Percentiles rank a stretch among this genome's conserved stretches.
phyloP scores from a whole-genome alignment of 768 basidiomycete genomes.

The Suillus fuscotomentosus region DNA sequence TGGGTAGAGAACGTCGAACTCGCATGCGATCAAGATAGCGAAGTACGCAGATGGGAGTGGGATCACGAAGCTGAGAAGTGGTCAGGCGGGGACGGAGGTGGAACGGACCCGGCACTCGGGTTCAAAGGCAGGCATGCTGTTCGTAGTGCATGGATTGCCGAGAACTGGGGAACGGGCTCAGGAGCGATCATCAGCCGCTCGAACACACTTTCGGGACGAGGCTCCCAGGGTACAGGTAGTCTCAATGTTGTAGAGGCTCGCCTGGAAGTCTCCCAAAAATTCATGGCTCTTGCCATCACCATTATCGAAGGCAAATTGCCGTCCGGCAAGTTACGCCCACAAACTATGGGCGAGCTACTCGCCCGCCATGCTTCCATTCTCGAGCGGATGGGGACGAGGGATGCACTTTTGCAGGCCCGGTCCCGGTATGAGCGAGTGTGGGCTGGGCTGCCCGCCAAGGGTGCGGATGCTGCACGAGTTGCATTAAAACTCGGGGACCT shows the following conservation, averaged over 20 bases:
- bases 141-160: constrained; percentile 71
- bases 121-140: constrained; percentile 58
- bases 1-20: constrained; percentile 63
- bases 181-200: constrained; percentile 37
- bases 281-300: constrained; percentile 48
- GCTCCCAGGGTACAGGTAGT: constrained; percentile 31
- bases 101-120: constrained; percentile 73
- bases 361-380: constrained; percentile 53
- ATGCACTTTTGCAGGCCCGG: constrained; percentile 52
- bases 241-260: constrained; percentile 53
- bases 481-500: constrained; percentile 72
- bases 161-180: constrained; percentile 58
- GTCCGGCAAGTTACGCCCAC: constrained; percentile 42
- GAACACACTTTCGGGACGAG: constrained; percentile 33
- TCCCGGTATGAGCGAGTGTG: constrained; percentile 59
- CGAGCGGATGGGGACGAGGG: constrained; percentile 57
- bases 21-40: constrained; percentile 46
- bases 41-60: constrained; percentile 66
- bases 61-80: constrained; percentile 59
- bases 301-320: constrained; percentile 41
- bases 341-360: constrained; percentile 55
- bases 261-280: constrained; percentile 52
- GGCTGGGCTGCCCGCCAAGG: constrained; percentile 40
- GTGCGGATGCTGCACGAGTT: constrained; percentile 47
- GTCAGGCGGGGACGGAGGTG: constrained; percentile 56